A percentile compares a stretch with the other conserved stretches of the same genome.
phyloP scores from a whole-genome alignment of 495 filamentous ascomycete genomes.

The Penicillium taxi region DNA sequence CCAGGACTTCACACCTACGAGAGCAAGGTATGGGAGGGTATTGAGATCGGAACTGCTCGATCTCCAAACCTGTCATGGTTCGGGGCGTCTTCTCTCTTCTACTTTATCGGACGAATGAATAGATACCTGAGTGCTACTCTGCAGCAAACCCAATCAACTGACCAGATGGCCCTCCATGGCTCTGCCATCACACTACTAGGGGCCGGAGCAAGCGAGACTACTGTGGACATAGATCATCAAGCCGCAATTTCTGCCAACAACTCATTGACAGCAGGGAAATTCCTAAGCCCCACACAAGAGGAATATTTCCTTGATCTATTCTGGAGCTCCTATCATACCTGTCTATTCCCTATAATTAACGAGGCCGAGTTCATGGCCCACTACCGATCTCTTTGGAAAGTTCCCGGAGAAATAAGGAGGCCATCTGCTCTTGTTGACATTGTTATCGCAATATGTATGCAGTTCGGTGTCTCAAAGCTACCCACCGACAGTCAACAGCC shows the following conservation, averaged over 20 bases:
- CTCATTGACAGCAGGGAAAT: constrained; percentile 5
- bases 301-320: constrained; percentile 42
- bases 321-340: constrained; percentile 40
- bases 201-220: not conserved
- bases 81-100: constrained; percentile 1
- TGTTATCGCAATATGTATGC: constrained; percentile 47
- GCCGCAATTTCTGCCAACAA: constrained; percentile 4
- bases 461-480: constrained; percentile 32
- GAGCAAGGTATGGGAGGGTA: constrained; percentile 6
- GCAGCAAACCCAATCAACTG: constrained; percentile 1
- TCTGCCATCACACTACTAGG: constrained; percentile 1
- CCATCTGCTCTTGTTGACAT: constrained; percentile 49
- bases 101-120: constrained; percentile 7
- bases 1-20: too few relatives aligned
- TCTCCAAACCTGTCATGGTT: constrained; percentile 6
- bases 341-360: constrained; percentile 30
- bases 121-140: constrained; percentile 4
- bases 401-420: constrained; percentile 24
- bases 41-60: constrained; percentile 3
- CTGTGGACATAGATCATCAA: not conserved
- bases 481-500: constrained; percentile 11
- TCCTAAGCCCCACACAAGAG: constrained; percentile 31
- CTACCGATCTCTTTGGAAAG: constrained; percentile 41
- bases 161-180: constrained; percentile 5
- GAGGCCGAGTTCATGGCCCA: constrained; percentile 41